phyloP scores from a whole-genome alignment of 805 yeast species.

The Ogataea thermomethanolica region DNA sequence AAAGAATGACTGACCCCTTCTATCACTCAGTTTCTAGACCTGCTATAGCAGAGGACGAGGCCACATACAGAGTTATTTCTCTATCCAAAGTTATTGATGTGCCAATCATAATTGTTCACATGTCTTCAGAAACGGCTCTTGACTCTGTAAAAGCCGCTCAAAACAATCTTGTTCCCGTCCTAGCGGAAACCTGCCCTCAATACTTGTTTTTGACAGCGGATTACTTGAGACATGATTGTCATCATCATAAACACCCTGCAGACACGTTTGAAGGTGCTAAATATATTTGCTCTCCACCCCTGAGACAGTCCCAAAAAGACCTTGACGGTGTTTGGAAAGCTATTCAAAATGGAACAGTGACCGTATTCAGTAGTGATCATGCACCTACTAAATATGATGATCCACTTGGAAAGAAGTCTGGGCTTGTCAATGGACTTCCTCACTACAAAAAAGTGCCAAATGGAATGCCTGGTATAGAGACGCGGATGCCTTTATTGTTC shows the following conservation, averaged over 20 bases:
- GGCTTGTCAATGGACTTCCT: constrained; percentile 38
- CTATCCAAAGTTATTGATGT: constrained; percentile 42
- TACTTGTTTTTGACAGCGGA: constrained; percentile 43
- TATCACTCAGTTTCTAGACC: constrained; percentile 47
- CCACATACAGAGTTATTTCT: constrained; percentile 45
- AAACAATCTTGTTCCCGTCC: constrained; percentile 38
- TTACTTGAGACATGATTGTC: constrained; percentile 27
- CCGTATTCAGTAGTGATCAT: constrained; percentile 45
- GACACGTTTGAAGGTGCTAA: constrained; percentile 47
- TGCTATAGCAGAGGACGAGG: constrained; percentile 45
- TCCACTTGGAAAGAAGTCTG: constrained; percentile 41
- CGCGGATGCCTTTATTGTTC: constrained; percentile 42
- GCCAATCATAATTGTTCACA: constrained; percentile 46
- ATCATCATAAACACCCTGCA: constrained; percentile 25
- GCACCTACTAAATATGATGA: constrained; percentile 43
- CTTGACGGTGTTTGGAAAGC: constrained; percentile 44
- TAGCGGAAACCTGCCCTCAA: constrained; percentile 51
- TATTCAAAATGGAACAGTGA: constrained; percentile 45
- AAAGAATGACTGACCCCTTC: constrained; percentile 38
- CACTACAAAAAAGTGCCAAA: constrained; percentile 44
- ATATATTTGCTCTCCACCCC: constrained; percentile 49
- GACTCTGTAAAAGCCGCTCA: constrained; percentile 42
- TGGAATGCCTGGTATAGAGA: constrained; percentile 49
- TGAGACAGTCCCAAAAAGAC: constrained; percentile 38
- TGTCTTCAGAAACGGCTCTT: constrained; percentile 42